Base-by-base conservation (phyloP, 306 rosid genomes). In the Sechiopsis laciniata region DNA sequence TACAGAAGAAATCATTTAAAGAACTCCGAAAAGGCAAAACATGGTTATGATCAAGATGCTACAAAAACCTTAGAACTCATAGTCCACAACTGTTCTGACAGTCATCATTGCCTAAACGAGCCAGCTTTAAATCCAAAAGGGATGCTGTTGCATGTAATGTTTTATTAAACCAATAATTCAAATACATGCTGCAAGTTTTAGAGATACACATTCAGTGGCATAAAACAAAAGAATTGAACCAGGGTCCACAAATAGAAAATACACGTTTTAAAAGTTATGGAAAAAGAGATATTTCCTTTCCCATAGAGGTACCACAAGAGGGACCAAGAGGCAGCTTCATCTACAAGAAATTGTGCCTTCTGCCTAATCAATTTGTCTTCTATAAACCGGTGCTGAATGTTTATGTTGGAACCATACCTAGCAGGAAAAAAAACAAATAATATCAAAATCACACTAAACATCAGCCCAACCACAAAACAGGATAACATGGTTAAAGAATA, bases 301-400 rank as follows among this genome's bases (percentile, higher is more conserved):
- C 95, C 99, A 71, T 82, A 94, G 60, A 94, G 96, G 80, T 86
- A 84, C 99, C 99, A 94, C 85, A 94, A 71, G 75, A 94, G 96
- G 71, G 96, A 94, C 99, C 99, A 94, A 2, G 99, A 86, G 58
- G 99, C 99, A 21, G 96, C 99, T 85, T 94, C 99, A 42, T 94
- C 95, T 76, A 94, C 91, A 80, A 94, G 76, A 80, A 86, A 84
- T 71, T 86, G 97, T 82, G 97, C 92, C 88, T 89, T 89, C 88
- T 90, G 97, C 88, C 95, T 90, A 91, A 91, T 89, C 82, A 94
- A 82, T 80, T 91, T 91, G 74, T 94, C 99, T 86, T 91, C 97
- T 54, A 88, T 85, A 75, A 87, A 87, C 62, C 96, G 94, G 74
- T 87, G 99, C 81, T 84, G 81, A 35, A 73, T 52, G 76, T 83